phyloP scores from a whole-genome alignment of 2,329 filamentous ascomycete genomes.

The Fusarium sp. region DNA sequence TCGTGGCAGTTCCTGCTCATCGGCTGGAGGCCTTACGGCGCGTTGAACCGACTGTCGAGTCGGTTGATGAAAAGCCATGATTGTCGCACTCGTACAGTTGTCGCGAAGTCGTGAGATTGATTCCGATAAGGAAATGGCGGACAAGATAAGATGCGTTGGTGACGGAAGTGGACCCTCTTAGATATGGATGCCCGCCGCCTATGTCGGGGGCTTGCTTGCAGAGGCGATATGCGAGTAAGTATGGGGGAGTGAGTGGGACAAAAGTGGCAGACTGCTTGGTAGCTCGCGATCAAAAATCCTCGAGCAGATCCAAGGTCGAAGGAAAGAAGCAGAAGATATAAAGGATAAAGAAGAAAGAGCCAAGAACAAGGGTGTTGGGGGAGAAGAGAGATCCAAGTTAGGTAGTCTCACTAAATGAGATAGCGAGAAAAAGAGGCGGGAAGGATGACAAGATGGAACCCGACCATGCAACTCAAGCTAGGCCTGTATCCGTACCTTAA shows the following conservation, averaged over 20 bases:
- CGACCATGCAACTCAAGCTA: conserved; percentile 30
- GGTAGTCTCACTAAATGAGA: conserved; percentile 22
- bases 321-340: not conserved
- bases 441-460: conserved; percentile 19
- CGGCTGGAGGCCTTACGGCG: conserved; percentile 57
- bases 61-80: conserved; percentile 72
- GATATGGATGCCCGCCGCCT: conserved; percentile 22
- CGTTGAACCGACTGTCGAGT: conserved; percentile 66
- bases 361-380: conserved; percentile 14
- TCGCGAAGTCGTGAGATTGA: conserved; percentile 31
- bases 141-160: conserved; percentile 46
- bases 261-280: conserved; percentile 4
- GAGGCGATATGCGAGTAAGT: conserved; percentile 31
- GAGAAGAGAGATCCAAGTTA: conserved; percentile 11
- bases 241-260: conserved; percentile 7
- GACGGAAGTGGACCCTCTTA: conserved; percentile 44
- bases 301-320: conserved; percentile 17
- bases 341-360: conserved; percentile 7
- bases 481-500: conserved; percentile 35
- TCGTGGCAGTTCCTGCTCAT: conserved; percentile 53
- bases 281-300: conserved; percentile 12
- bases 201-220: conserved; percentile 36
- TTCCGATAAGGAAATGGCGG: conserved; percentile 41
- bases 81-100: conserved; percentile 22
- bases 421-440: conserved; percentile 29